phyloP scores from a whole-genome alignment of 202 grass and related monocot species.

The Carex sylvatica region DNA sequence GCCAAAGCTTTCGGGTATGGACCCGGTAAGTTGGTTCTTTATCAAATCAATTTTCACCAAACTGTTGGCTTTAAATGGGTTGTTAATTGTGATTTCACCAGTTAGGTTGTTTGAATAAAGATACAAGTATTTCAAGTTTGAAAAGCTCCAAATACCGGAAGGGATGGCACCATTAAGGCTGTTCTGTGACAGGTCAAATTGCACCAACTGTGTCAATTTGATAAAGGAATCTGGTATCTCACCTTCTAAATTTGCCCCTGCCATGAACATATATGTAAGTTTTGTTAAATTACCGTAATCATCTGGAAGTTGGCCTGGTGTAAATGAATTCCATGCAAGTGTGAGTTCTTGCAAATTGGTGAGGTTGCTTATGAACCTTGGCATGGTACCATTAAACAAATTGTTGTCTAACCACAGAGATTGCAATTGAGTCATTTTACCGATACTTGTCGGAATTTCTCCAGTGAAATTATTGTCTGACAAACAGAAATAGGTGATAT shows the following conservation, averaged over 20 bases:
- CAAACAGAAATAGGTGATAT: constrained; percentile 27
- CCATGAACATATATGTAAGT: constrained; percentile 3
- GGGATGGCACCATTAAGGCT: constrained; percentile 38
- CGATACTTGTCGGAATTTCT: constrained; percentile 36
- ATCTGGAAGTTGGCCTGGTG: constrained; percentile 26
- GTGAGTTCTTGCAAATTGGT: constrained; percentile 26
- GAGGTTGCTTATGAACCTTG: constrained; percentile 40
- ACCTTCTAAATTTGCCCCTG: constrained; percentile 26
- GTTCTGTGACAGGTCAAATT: constrained; percentile 31
- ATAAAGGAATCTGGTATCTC: constrained; percentile 33
- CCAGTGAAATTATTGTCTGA: constrained; percentile 32
- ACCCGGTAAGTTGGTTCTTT: constrained; percentile 36
- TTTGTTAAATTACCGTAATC: constrained; percentile 40
- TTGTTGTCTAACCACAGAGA: constrained; percentile 34
- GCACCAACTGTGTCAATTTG: constrained; percentile 32
- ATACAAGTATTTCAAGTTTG: constrained; percentile 22
- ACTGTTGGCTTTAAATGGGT: constrained; percentile 21
- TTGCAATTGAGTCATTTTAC: constrained; percentile 27
- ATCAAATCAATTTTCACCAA: constrained; percentile 29
- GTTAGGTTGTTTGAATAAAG: constrained; percentile 20
- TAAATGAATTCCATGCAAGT: constrained; percentile 25
- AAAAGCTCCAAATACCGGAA: constrained; percentile 42
- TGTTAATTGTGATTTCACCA: constrained; percentile 25
- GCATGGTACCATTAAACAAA: constrained; percentile 24
- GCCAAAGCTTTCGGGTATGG: constrained; percentile 55